Evolutionary conservation across 108 stramenopile species (phyloP), one percentile per base, ranked within the genome.

Genomic region (Discostella stelligeroides): DNA sequence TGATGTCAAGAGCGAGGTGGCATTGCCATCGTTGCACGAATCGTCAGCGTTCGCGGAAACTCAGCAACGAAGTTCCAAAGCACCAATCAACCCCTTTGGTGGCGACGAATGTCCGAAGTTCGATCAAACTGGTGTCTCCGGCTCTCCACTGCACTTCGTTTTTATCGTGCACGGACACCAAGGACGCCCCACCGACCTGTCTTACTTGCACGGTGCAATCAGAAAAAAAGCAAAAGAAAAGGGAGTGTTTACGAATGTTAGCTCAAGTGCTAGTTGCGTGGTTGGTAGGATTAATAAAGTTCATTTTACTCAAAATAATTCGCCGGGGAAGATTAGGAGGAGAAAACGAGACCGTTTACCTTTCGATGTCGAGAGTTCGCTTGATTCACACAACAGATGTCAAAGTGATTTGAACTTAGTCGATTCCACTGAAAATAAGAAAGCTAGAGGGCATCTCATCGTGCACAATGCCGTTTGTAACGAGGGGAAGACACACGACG

Each of bases 381-480:
- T 13, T 54, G 2, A 14, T 28, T 9, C 34, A 59, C 37, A 17
- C 18, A 47, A 23, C 7, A 54, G 40, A 24, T 10, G 55, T 27
- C 20, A 39, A 18, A 23, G 14, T 23, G 10, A 30, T 8, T 6
- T 34, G 17, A 58, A 18, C 29, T 13, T 27, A 37, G 9, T 50
- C 45, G 10, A 10, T 18, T 42, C 24, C 57, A 29, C 21, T 34
- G 41, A 13, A 17, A 34, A 60, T 9, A 30, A 23, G n/a, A 23
- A 46, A 41, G 34, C 48, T 18, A 20, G 17, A 5, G 61, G 60
- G 1, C 23, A 51, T 24, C 68, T 91, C 55, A 68, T 91, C 1
- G 75, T 94, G 4, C 85, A 94, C 80, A 86, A 77, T 23, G 83
- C 83, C 17, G 58, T 48, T 25, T 71, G 75, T 48, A 94, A 94